Conservation (phyloP, 129 eudicot genomes). For the Cynara cardunculus region DNA sequence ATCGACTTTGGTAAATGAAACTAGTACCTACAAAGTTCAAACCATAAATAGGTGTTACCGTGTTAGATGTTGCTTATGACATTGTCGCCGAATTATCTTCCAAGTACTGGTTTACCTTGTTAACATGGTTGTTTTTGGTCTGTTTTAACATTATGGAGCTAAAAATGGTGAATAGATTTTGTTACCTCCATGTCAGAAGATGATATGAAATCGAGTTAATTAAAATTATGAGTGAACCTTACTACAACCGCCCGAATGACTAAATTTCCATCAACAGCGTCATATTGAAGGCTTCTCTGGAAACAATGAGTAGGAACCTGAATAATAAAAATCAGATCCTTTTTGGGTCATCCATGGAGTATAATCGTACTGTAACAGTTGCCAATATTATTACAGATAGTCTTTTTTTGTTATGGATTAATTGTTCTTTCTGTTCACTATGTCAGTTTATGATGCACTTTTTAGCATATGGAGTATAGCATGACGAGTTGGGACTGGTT, state of each 20-base stretch:
- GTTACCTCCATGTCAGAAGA: not conserved
- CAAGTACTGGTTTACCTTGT: not conserved
- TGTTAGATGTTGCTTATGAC: not conserved
- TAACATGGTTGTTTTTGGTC: not conserved
- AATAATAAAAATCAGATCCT: no score
- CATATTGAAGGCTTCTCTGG: not conserved
- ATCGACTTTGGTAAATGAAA: not conserved
- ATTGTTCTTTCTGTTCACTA: not conserved
- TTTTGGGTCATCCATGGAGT: not conserved
- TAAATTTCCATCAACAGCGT: not conserved
- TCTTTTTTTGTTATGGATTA: not conserved
- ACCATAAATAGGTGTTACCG: not conserved
- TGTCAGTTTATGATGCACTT: not conserved
- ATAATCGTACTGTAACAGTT: not conserved
- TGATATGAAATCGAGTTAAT: not conserved
- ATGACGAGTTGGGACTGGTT: not conserved
- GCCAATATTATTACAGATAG: not conserved
- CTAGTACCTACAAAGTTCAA: not conserved
- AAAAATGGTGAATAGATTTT: not conserved
- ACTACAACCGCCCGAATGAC: not conserved
- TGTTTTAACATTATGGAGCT: not conserved
- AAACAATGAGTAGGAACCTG: no score
- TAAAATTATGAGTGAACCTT: not conserved
- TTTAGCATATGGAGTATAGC: not conserved
- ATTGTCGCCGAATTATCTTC: not conserved